Conservation (phyloP, 768 basidiomycete genomes). For the Ramaria sp. region DNA sequence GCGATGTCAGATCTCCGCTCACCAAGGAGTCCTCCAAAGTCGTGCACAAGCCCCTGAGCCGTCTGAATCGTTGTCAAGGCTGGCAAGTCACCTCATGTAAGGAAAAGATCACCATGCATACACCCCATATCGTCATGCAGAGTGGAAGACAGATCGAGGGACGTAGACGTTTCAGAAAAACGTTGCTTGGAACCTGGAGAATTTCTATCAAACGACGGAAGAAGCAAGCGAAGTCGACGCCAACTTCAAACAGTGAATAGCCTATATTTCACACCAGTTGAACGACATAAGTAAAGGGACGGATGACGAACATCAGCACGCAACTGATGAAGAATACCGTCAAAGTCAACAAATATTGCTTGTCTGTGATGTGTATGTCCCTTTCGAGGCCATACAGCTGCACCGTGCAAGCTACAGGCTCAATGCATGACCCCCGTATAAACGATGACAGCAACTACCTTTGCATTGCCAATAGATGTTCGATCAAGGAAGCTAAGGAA, state of each 20-base stretch:
- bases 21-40: constrained; percentile 56
- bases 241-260: constrained; percentile 53
- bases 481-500: constrained; percentile 61
- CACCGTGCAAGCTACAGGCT: background rate
- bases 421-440: background rate
- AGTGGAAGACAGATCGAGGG: constrained; percentile 56
- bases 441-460: constrained; percentile 28
- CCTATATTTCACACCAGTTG: background rate
- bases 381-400: constrained; percentile 49
- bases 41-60: constrained; percentile 48
- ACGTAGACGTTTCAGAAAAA: constrained; percentile 45
- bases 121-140: constrained; percentile 31
- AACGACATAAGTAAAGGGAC: background rate
- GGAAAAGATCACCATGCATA: constrained; percentile 26
- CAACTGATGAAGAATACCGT: constrained; percentile 71
- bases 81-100: background rate
- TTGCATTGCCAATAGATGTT: constrained; percentile 62
- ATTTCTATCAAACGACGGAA: background rate
- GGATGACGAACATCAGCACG: background rate
- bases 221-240: background rate
- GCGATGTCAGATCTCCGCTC: constrained; percentile 14
- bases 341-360: constrained; percentile 55
- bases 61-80: constrained; percentile 27
- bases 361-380: constrained; percentile 49
- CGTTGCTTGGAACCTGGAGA: constrained; percentile 48